phyloP scores from a whole-genome alignment of 164 flowering plant genomes.

The Stephania yunnanensis region DNA sequence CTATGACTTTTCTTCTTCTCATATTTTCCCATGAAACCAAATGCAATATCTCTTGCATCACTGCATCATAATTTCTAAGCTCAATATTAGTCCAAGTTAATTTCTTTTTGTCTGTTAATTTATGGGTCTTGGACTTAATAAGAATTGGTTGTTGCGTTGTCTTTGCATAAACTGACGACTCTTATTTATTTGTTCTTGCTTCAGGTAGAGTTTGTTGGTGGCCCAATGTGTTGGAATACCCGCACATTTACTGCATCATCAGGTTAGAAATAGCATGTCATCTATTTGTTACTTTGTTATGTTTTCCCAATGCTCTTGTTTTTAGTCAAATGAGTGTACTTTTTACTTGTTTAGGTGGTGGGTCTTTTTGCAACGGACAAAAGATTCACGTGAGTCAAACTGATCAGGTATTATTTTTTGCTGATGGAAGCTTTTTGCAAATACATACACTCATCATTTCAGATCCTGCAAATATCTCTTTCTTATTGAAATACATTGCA shows the following conservation, averaged over 20 bases:
- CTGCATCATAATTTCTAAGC: too few species aligned
- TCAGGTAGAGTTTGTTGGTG: constrained; percentile 97
- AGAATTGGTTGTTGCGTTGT: too few species aligned
- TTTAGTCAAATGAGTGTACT: background rate
- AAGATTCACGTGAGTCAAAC: constrained; percentile 73
- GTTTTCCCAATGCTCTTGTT: background rate
- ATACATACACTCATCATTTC: background rate
- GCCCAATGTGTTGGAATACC: constrained; percentile 93
- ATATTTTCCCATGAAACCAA: too few species aligned
- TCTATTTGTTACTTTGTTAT: background rate
- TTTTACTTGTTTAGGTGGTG: constrained; percentile 54
- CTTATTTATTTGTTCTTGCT: background rate
- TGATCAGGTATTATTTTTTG: constrained; percentile 40
- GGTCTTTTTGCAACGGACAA: constrained; percentile 86
- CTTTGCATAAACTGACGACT: too few species aligned
- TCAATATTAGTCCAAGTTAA: too few species aligned
- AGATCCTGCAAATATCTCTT: too few species aligned
- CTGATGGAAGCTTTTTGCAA: background rate
- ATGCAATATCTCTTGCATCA: too few species aligned
- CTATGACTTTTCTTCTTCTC: too few species aligned
- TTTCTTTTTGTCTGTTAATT: too few species aligned
- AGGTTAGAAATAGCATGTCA: constrained; percentile 32
- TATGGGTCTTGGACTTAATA: too few species aligned
- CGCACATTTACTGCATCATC: constrained; percentile 85
- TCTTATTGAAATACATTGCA: too few species aligned